Evolutionary conservation across 202 grass and related monocot species (phyloP), one percentile per base, ranked within the genome.

Genomic region (Setaria italica): DNA sequence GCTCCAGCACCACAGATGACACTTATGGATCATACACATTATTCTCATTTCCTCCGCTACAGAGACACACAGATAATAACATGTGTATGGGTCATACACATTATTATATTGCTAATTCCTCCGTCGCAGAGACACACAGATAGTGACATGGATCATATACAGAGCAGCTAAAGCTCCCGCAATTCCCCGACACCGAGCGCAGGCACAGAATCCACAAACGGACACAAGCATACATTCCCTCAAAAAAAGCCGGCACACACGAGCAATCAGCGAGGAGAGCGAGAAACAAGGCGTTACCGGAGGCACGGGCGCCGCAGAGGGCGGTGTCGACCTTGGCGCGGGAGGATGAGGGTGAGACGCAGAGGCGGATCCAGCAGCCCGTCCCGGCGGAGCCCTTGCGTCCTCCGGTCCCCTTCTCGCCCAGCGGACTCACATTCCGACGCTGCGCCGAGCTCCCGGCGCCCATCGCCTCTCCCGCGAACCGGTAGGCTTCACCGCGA

Each of bases 271-370:
- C 32, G 51, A 12, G 54, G 67, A 48, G 13, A 11, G 15, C 14
- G 9, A 42, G 66, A 3, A 19, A 17, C 6, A 35, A 35, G 70
- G 70, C 34, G 16, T 58, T 77, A 85, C 82, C 74, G 88, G 85
- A 86, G 39, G 74, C 87, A 50, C 71, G 82, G 69, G 88, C 80
- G 30, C 82, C 87, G 77, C 82, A 81, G 70, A 91, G 90, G 60
- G 89, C 85, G 51, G 82, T 55, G 87, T 92, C 88, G 62, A 95
- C 93, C 72, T 90, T 95, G 85, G 90, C 83, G 85, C 90, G 89
- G 45, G 90, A 86, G 19, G 92, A 76, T 72, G 82, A 76, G 67
- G 82, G 49, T 11, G 78, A 37, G 30, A 80, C 2, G 48, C 48
- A 68, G 58, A 87, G 80, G 85, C 75, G 85, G 89, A 87, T 76